Evolutionary conservation across 495 filamentous ascomycete genomes (phyloP).

Genomic region (Tuber calosporum): DNA sequence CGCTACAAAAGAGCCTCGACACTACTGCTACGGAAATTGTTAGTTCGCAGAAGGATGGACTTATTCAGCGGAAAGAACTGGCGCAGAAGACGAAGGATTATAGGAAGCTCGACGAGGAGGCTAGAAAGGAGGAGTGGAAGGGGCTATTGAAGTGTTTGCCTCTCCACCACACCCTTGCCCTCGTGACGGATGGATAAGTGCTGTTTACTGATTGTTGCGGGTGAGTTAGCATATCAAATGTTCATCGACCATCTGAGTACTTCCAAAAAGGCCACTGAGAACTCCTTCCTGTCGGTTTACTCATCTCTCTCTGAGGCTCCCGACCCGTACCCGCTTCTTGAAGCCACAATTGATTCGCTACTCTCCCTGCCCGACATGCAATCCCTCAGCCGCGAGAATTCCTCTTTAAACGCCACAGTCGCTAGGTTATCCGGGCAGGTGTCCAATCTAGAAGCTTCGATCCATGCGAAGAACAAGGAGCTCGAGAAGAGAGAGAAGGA

Average conservation of each 20-base stretch:
- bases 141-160: slow-evolving; percentile 68
- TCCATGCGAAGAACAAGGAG: slow-evolving; percentile 38
- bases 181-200: slow-evolving; percentile 4
- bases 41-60: slow-evolving; percentile 77
- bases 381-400: slow-evolving; percentile 67
- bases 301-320: slow-evolving; percentile 89
- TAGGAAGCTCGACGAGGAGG: slow-evolving; percentile 83
- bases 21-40: slow-evolving; percentile 89
- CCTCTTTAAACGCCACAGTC: slow-evolving; percentile 73
- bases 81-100: slow-evolving; percentile 99
- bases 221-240: slow-evolving; percentile 71
- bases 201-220: slow-evolving; percentile 8
- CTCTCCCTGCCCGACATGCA: slow-evolving; percentile 40
- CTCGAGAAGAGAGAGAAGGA: slow-evolving; percentile 60
- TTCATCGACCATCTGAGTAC: slow-evolving; percentile 95
- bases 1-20: slow-evolving; percentile 79
- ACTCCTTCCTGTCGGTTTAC: slow-evolving; percentile 85
- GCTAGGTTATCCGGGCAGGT: slow-evolving; percentile 72
- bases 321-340: slow-evolving; percentile 91
- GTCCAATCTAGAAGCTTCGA: slow-evolving; percentile 61
- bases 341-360: slow-evolving; percentile 91
- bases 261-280: slow-evolving; percentile 84
- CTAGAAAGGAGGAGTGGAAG: slow-evolving; percentile 82
- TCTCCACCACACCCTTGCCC: background rate
- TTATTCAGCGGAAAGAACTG: slow-evolving; percentile 90